These are phyloP conservation scores for Blepharisma undulans DNA, from an alignment of 169 alveolate species.

Conservation along the genomic window DNA sequence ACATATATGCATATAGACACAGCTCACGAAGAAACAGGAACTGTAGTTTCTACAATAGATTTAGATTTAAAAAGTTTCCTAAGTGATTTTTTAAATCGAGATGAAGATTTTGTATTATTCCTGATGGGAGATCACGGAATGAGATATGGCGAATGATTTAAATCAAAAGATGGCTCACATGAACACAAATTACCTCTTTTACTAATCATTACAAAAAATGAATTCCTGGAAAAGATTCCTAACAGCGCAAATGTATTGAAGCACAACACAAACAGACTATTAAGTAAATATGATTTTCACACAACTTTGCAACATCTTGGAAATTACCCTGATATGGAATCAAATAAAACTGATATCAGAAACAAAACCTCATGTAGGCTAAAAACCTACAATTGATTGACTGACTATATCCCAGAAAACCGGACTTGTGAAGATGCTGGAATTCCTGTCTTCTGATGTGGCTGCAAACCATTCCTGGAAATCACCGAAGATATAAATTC, in stretches of 20 bases:
- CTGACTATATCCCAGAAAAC: conserved; percentile 14
- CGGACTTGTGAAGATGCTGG: conserved; percentile 36
- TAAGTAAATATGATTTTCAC: not conserved
- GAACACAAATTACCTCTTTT: not conserved
- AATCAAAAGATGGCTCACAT: not conserved
- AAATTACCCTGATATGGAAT: not conserved
- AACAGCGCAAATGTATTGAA: not conserved
- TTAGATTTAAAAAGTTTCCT: not conserved
- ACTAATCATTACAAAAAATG: not conserved
- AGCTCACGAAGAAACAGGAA: conserved; percentile 19
- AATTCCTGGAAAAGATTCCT: not conserved
- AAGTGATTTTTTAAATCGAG: not conserved
- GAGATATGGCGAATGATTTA: not conserved
- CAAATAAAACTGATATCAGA: too few species aligned
- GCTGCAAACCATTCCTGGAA: conserved; percentile 17
- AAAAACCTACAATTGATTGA: not conserved
- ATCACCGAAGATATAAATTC: not conserved
- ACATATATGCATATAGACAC: not conserved
- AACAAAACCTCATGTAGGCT: not conserved
- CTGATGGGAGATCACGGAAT: conserved; percentile 30
- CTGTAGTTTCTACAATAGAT: not conserved
- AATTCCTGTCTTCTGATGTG: conserved; percentile 36
- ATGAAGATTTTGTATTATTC: not conserved
- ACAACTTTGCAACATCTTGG: conserved; percentile 20
- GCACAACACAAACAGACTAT: not conserved